Evolutionary conservation across 495 filamentous ascomycete species (phyloP), one percentile per base, ranked within the genome.

Genomic region (Podospora comata): DNA sequence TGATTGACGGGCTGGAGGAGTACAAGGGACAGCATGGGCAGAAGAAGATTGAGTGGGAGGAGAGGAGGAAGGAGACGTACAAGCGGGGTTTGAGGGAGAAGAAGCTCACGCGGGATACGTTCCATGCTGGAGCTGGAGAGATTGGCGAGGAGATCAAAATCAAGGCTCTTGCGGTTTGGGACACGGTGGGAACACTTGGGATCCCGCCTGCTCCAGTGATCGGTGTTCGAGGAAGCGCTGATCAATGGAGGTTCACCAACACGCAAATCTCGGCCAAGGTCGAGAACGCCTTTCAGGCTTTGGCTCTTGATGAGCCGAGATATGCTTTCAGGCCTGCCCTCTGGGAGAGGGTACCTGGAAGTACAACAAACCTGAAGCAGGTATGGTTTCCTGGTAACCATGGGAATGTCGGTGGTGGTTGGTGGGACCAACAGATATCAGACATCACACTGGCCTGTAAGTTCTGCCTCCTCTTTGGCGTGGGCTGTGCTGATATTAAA

Each of bases 351-450:
- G 5, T 71, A 9, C 71, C 71, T 1, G 71, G 69, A 32, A 76
- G 65, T 69, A 70, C 60, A 67, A 77, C 70, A 6, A 65, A 84
- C 76, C 80, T 91, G 1, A 85, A 85, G 60, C 89, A 92, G 75
- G 85, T 87, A 62, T 92, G 89, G 89, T 92, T 92, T 68, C 87
- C 88, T 0, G 89, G 89, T 16, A 80, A 81, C 13, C 89, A 92
- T 74, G 82, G 79, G 11, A 89, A 90, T 69, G 78, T 91, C 19
- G 89, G 89, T 16, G 86, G 89, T 3, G 75, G 75, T 4, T 78
- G 73, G 74, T 65, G 72, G 58, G 77, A 79, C 62, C 77, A 79
- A 66, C 75, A 77, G 64, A 72, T 77, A 0, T 69, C 75, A 32
- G 67, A 76, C 34, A 77, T 77, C 18, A 74, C 75, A 0, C 69